phyloP scores from a whole-genome alignment of 1,284 basidiomycete species.

The Mycosarcoma mackinlayi region DNA sequence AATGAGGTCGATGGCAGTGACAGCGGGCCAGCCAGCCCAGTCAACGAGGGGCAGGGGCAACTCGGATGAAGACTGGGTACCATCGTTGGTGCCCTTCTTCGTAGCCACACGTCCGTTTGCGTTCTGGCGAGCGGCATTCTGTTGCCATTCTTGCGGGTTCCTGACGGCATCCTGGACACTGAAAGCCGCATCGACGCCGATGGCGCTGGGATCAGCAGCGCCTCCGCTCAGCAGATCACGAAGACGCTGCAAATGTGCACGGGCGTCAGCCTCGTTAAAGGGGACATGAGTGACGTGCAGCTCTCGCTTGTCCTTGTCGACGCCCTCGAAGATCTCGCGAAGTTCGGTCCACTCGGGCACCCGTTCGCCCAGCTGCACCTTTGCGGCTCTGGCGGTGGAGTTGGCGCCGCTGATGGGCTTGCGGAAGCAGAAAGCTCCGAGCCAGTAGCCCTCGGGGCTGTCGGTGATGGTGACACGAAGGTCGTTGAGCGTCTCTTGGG shows the following conservation, averaged over 20 bases:
- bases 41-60: slow-evolving; percentile 63
- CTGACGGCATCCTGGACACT: slow-evolving; percentile 71
- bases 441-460: slow-evolving; percentile 68
- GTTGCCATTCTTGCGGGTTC: slow-evolving; percentile 67
- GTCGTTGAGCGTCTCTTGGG: slow-evolving; percentile 67
- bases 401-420: slow-evolving; percentile 26
- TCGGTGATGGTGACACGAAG: slow-evolving; percentile 65
- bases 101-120: slow-evolving; percentile 26
- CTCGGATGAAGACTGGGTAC: slow-evolving; percentile 3
- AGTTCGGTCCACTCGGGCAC: slow-evolving; percentile 65
- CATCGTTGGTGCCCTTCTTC: slow-evolving; percentile 27
- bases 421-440: slow-evolving; percentile 66
- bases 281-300: slow-evolving; percentile 69
- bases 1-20: slow-evolving; percentile 65
- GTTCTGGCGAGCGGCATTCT: slow-evolving; percentile 25
- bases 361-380: slow-evolving; percentile 49
- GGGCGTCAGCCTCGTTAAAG: slow-evolving; percentile 71
- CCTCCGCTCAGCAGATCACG: slow-evolving; percentile 71
- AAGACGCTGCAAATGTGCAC: slow-evolving; percentile 71
- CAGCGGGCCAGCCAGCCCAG: slow-evolving; percentile 69
- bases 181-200: slow-evolving; percentile 70
- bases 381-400: slow-evolving; percentile 28
- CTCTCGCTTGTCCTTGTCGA: slow-evolving; percentile 54
- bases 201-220: slow-evolving; percentile 68
- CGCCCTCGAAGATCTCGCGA: slow-evolving; percentile 59